Base-by-base conservation (phyloP, 257 asterid species). In the Fraxinus excelsior region DNA sequence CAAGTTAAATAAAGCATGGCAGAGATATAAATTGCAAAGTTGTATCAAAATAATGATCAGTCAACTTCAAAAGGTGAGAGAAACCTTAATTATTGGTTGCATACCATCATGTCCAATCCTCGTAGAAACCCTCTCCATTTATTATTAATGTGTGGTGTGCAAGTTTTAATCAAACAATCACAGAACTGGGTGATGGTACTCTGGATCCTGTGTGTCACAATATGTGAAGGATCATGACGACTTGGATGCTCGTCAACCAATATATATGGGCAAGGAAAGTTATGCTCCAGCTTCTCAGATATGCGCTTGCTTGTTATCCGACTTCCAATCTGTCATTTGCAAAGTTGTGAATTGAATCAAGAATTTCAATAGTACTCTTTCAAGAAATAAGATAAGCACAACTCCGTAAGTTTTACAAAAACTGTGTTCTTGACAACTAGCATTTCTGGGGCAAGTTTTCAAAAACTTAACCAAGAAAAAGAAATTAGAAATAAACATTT, bases 161-260 rank as follows among this genome's bases (percentile, higher is more conserved):
- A 85, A 64, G 79, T 71, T 77, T 88, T 84, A 32, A 88, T 88
- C 83, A 96, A 67, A 80, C 80, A 84, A 74, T 86, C 83, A 73
- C 91, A 77, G 82, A 96, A 93, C 31, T 89, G 86, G 12, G 86
- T 38, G 71, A 91, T 80, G 58, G 86, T 82, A 75, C 92, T 81
- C 65, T 90, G 94, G 78, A 96, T 80, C 82, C 97, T 87, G 82
- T 96, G 97, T 21, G 99, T 89, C 53, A 90, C 88, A 78, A 90
- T 90, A 67, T 93, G 88, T 76, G 88, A 86, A 80, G 99, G 98
- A 86, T 96, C 99, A 67, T 91, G 98, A 68, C 99, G 97, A 67
- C 93, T 94, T n/a, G 97, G 94, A 81, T 96, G 99, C 74, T 82
- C 88, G 26, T 95, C 99, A 67, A 93, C 91, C 97, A 95, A 84